Percentiles rank a stretch among this genome's conserved stretches.
These are phyloP conservation scores for Moesziomyces sp. DNA, from an alignment of 1,284 basidiomycete genomes.

Conservation along the genomic window DNA sequence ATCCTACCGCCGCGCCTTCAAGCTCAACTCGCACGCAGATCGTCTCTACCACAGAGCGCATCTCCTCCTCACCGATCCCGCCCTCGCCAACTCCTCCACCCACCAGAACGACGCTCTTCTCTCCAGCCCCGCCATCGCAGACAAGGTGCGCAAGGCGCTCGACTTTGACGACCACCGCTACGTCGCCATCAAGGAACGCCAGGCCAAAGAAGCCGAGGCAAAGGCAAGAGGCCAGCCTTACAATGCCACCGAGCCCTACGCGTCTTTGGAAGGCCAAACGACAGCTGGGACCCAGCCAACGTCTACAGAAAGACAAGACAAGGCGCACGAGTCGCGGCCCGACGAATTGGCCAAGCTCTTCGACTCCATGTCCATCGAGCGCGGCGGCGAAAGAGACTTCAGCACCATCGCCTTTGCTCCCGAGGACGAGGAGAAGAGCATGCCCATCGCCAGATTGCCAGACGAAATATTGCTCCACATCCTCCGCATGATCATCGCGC, in stretches of 20 bases:
- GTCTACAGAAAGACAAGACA: constrained; percentile 2
- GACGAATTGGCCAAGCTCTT: constrained; percentile 47
- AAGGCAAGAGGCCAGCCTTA: constrained; percentile 18
- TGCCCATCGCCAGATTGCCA: constrained; percentile 50
- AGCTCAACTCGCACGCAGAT: constrained; percentile 54
- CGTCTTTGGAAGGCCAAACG: background rate
- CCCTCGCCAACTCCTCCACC: constrained; percentile 19
- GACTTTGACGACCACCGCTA: constrained; percentile 54
- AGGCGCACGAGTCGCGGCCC: constrained; percentile 12
- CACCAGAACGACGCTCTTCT: constrained; percentile 42
- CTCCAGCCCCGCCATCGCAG: constrained; percentile 48
- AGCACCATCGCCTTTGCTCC: constrained; percentile 30
- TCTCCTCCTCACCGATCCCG: constrained; percentile 41
- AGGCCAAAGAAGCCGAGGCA: constrained; percentile 31
- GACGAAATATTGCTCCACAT: constrained; percentile 61
- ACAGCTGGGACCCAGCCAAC: background rate
- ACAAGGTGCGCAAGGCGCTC: constrained; percentile 47
- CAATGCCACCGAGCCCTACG: constrained; percentile 1
- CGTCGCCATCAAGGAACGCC: constrained; percentile 45
- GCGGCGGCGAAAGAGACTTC: constrained; percentile 49
- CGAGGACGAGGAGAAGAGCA: constrained; percentile 49
- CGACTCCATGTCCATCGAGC: constrained; percentile 27
- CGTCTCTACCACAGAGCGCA: constrained; percentile 56
- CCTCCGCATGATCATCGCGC: constrained; percentile 44
- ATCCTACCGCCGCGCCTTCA: constrained; percentile 57